Evolutionary conservation across 2,329 filamentous ascomycete genomes (phyloP).

Genomic region (Fusarium papillatum): DNA sequence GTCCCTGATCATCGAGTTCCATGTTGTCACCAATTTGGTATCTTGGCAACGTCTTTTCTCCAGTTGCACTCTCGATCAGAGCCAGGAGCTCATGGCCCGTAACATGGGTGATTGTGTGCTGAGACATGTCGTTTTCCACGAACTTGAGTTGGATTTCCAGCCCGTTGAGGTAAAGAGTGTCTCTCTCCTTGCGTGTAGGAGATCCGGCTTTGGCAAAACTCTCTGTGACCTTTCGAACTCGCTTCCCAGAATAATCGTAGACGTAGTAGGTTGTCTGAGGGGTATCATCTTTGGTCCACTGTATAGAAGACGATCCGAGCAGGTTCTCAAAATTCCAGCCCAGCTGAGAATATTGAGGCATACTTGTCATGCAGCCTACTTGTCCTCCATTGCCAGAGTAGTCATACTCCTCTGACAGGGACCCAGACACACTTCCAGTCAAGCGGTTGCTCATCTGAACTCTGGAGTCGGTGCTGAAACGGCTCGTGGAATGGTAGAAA

Average conservation of each 20-base stretch:
- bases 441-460: not conserved
- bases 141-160: not conserved
- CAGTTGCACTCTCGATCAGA: not conserved
- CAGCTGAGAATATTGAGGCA: conserved; percentile 3
- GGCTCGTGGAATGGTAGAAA: not conserved
- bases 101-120: not conserved
- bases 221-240: conserved; percentile 23
- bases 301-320: not conserved
- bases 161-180: conserved; percentile 9
- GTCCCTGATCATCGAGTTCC: not conserved
- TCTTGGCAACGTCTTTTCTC: not conserved
- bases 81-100: not conserved
- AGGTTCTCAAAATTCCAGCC: conserved; percentile 15
- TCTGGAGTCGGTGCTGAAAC: not conserved
- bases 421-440: not conserved
- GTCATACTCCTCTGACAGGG: not conserved
- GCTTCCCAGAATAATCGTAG: conserved; percentile 10
- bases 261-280: conserved; percentile 28
- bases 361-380: conserved; percentile 7
- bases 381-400: not conserved
- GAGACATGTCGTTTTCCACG: not conserved
- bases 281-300: not conserved
- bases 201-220: not conserved
- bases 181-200: conserved; percentile 1
- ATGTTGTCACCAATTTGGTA: not conserved